These are phyloP conservation scores for Alternaria alternata DNA, from an alignment of 2,329 filamentous ascomycete species.

Conservation along the genomic window DNA sequence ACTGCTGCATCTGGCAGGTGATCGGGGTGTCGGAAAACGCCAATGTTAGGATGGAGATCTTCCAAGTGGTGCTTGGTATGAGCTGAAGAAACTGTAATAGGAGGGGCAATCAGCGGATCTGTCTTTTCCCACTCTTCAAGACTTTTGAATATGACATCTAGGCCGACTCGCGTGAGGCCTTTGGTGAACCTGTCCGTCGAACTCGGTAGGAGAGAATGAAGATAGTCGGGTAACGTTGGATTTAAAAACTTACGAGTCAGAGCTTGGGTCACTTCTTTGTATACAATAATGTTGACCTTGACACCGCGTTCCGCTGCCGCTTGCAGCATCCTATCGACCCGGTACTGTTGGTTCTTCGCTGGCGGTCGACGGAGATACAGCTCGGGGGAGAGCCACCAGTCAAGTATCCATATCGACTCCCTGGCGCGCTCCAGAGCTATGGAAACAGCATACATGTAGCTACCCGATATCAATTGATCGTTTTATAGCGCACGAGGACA, in stretches of 20 bases:
- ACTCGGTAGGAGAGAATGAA: conserved; percentile 54
- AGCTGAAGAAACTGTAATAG: conserved; percentile 65
- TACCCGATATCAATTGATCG: not conserved
- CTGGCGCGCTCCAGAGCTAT: conserved; percentile 78
- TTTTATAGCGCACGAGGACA: not conserved
- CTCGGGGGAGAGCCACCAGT: conserved; percentile 91
- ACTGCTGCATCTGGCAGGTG: conserved; percentile 79
- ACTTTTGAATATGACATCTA: conserved; percentile 55
- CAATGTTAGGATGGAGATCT: conserved; percentile 80
- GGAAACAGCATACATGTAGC: conserved; percentile 85
- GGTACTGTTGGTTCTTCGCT: conserved; percentile 80
- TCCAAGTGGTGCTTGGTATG: conserved; percentile 86
- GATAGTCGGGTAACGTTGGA: conserved; percentile 53
- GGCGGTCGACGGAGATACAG: conserved; percentile 86
- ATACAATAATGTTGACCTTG: conserved; percentile 84
- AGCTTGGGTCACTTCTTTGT: conserved; percentile 83
- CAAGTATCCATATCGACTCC: conserved; percentile 83
- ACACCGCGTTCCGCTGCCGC: conserved; percentile 86
- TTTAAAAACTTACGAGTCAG: conserved; percentile 72
- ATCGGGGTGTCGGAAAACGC: conserved; percentile 89
- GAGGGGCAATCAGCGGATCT: conserved; percentile 55
- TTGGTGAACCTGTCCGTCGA: conserved; percentile 54
- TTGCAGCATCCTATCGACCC: conserved; percentile 82
- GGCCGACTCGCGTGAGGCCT: conserved; percentile 51
- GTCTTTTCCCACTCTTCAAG: conserved; percentile 56